Base-by-base conservation (phyloP, 177 flowering plant genomes). In the Vitis hybrid region DNA sequence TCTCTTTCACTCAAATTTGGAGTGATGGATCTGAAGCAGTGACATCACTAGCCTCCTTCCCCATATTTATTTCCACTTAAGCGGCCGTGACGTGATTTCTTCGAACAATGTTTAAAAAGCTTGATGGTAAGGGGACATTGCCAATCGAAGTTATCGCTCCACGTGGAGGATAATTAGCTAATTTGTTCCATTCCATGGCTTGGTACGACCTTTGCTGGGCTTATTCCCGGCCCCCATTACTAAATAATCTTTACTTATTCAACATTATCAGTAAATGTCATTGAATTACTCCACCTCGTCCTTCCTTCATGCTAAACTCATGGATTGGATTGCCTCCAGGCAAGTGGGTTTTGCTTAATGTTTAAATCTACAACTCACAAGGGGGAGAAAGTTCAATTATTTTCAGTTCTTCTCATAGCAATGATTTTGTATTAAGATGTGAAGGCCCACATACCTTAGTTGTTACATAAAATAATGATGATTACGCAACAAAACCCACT, bases 11-110 rank as follows among this genome's bases (percentile, higher is more conserved):
- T 20, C 62, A 8, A 10, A 60, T 20, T 60, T 60, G 8, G 33
- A 70, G 20, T 70, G 59, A 62, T 60, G 55, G 62, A 63, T 69
- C 59, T 69, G 60, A 63, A n/a, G 63, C 70, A 58, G 55, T 73
- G 64, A 73, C 75, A 67, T 72, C 66, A 61, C 61, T 60, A 29
- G 51, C 75, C 66, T 64, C 57, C 8, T 39, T 39, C 29, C 45
- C 45, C 55, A 64, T 16, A 18, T 19, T 45, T 70, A 45, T 60
- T 18, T 19, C 11, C 60, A 16, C 8, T 56, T 20, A 56, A 56
- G 26, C 20, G 60, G 60, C 20, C 9, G 22, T 56, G 60, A 31
- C 52, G 45, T 19, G 39, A n/a, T 12, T 31, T 52, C 5, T 15
- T 3, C 51, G 14, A 18, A 48, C 1, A 16, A 9, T 13, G 56